Percentiles rank a stretch among this genome's conserved stretches.
These are phyloP conservation scores for Aspergillus carlsbadensis DNA, from an alignment of 495 filamentous ascomycete species.

Conservation along the genomic window DNA sequence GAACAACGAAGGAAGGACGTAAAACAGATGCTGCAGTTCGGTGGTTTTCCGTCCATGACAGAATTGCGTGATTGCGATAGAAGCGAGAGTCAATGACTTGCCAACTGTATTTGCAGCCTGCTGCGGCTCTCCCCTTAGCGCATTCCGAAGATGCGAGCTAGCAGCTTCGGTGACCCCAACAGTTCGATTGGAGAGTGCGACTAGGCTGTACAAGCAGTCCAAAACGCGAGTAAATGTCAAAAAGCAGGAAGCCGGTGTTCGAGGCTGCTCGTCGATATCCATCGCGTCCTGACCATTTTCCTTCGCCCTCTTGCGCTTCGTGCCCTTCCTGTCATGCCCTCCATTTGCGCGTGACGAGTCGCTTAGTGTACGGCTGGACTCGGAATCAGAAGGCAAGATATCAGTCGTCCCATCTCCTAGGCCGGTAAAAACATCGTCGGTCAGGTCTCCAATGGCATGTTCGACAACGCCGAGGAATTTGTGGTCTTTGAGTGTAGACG, in stretches of 20 bases:
- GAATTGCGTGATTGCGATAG: conserved; percentile 35
- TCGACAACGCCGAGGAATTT: conserved; percentile 48
- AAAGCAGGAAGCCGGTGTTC: conserved; percentile 39
- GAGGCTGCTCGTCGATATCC: conserved; percentile 37
- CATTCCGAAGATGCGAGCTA: conserved; percentile 53
- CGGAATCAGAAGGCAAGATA: conserved; percentile 29
- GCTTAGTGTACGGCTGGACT: conserved; percentile 42
- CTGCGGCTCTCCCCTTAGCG: conserved; percentile 47
- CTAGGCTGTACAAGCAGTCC: conserved; percentile 40
- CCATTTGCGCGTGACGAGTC: conserved; percentile 29
- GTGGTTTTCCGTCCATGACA: conserved; percentile 34
- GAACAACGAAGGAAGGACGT: conserved; percentile 38
- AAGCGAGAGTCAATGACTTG: conserved; percentile 36
- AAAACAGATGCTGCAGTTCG: conserved; percentile 41
- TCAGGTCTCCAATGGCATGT: conserved; percentile 38
- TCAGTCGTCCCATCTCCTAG: conserved; percentile 26
- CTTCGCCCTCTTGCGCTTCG: conserved; percentile 41
- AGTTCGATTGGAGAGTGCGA: conserved; percentile 27
- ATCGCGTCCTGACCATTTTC: conserved; percentile 34
- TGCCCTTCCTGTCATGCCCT: conserved; percentile 41
- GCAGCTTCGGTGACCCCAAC: conserved; percentile 35
- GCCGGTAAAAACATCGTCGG: conserved; percentile 34
- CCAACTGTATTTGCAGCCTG: conserved; percentile 48
- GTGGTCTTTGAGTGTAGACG: conserved; percentile 48
- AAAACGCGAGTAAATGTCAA: conserved; percentile 38